phyloP scores from a whole-genome alignment of 116 monocot genomes.

The Phalaenopsis hybrid region DNA sequence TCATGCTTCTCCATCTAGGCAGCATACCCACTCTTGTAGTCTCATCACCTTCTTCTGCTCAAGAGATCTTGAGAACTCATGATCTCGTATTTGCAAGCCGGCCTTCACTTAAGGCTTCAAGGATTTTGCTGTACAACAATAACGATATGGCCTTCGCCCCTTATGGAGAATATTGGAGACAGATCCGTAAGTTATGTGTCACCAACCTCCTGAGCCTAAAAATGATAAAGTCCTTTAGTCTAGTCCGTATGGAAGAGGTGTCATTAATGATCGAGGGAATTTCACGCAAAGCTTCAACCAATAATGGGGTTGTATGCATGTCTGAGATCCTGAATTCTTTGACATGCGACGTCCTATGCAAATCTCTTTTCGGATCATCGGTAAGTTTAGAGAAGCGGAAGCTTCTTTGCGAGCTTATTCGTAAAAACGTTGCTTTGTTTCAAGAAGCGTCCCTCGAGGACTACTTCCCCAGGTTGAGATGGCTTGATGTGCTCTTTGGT shows the following conservation, averaged over 20 bases:
- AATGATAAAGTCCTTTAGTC: background rate
- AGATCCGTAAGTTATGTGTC: background rate
- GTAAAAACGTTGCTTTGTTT: background rate
- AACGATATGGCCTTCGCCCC: background rate
- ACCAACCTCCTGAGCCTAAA: background rate
- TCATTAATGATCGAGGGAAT: background rate
- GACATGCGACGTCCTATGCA: conserved; percentile 11
- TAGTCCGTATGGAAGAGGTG: background rate
- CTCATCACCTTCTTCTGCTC: background rate
- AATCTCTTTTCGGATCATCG: background rate
- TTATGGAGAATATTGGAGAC: background rate
- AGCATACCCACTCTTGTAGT: background rate
- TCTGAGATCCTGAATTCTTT: conserved; percentile 12
- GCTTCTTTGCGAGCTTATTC: background rate
- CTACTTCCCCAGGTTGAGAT: conserved; percentile 11
- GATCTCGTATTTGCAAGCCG: background rate
- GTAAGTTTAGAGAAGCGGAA: background rate
- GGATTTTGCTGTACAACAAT: background rate
- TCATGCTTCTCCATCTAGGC: background rate
- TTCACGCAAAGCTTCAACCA: background rate
- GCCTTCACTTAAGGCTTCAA: background rate
- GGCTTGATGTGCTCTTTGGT: conserved; percentile 11
- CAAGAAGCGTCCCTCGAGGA: background rate
- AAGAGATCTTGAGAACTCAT: background rate
- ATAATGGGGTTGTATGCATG: conserved; percentile 12